Conservation (phyloP, 176 grass and related monocot species). For the Otatea glauca region DNA sequence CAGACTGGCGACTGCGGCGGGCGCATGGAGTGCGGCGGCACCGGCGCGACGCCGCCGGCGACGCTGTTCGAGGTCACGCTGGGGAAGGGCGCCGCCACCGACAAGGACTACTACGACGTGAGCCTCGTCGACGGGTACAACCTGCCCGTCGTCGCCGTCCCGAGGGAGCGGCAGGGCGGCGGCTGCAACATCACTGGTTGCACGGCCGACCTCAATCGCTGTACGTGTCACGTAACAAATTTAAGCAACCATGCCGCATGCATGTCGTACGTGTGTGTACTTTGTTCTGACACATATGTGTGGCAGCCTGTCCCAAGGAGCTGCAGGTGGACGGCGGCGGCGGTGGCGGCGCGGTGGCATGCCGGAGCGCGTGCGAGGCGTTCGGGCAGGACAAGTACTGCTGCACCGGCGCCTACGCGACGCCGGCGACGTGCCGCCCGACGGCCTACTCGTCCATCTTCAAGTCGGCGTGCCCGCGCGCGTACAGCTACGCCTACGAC, state of each 20-base stretch:
- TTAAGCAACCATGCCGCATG: not conserved
- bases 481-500: conserved; percentile 94
- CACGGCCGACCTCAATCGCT: conserved; percentile 69
- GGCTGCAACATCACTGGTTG: conserved; percentile 78
- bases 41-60: conserved; percentile 63
- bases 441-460: conserved; percentile 77
- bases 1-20: conserved; percentile 83
- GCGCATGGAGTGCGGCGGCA: conserved; percentile 61
- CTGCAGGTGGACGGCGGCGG: conserved; percentile 62
- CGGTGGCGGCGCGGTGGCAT: conserved; percentile 52
- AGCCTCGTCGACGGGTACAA: conserved; percentile 97
- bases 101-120: conserved; percentile 75
- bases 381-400: conserved; percentile 85
- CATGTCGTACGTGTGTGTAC: not conserved
- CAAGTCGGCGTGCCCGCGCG: conserved; percentile 81
- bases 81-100: conserved; percentile 45
- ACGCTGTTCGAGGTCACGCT: conserved; percentile 93
- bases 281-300: conserved; percentile 22
- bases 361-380: conserved; percentile 80
- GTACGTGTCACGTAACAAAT: conserved; percentile 38
- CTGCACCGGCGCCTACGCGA: conserved; percentile 89
- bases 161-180: not conserved
- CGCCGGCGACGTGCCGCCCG: conserved; percentile 65
- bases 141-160: conserved; percentile 49
- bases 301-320: conserved; percentile 77